Percentiles rank a stretch among this genome's conserved stretches.
Evolutionary conservation across 2,329 filamentous ascomycete genomes (phyloP).

Genomic region (Fusarium zealandicum): DNA sequence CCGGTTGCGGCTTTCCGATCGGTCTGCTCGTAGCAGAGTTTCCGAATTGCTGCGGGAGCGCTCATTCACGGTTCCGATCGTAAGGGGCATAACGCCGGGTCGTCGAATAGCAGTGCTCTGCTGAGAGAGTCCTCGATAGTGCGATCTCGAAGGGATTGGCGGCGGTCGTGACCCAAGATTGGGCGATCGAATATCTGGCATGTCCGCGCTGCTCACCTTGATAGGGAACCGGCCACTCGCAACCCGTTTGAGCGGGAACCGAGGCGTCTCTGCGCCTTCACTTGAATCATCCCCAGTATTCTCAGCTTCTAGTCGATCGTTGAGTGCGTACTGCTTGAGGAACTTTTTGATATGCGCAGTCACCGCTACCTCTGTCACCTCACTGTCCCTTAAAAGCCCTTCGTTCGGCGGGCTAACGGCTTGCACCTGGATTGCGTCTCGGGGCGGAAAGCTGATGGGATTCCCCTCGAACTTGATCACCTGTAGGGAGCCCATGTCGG

Average conservation of each 20-base stretch:
- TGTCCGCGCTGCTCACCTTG: conserved; percentile 76
- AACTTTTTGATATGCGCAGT: conserved; percentile 70
- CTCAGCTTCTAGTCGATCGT: conserved; percentile 62
- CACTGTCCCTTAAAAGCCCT: conserved; percentile 61
- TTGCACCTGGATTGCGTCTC: conserved; percentile 69
- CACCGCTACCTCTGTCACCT: conserved; percentile 67
- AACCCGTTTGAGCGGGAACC: conserved; percentile 69
- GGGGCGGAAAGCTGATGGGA: conserved; percentile 80
- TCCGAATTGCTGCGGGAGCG: conserved; percentile 72
- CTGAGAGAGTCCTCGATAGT: conserved; percentile 78
- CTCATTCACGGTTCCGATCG: conserved; percentile 74
- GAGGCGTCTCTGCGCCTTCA: conserved; percentile 82
- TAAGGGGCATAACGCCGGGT: conserved; percentile 74
- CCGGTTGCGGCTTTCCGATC: conserved; percentile 62
- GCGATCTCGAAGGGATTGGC: conserved; percentile 77
- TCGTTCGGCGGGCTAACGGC: conserved; percentile 64
- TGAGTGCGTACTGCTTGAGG: conserved; percentile 60
- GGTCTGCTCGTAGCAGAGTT: conserved; percentile 61
- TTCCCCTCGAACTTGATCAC: conserved; percentile 92
- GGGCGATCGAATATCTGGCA: conserved; percentile 72
- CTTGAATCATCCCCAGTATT: conserved; percentile 68
- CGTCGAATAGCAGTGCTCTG: conserved; percentile 70
- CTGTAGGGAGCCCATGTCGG: conserved; percentile 88
- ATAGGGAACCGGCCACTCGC: conserved; percentile 72
- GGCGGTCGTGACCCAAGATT: conserved; percentile 68